Conservation (phyloP, 148 eudicot genomes). For the Linanthus parryae region DNA sequence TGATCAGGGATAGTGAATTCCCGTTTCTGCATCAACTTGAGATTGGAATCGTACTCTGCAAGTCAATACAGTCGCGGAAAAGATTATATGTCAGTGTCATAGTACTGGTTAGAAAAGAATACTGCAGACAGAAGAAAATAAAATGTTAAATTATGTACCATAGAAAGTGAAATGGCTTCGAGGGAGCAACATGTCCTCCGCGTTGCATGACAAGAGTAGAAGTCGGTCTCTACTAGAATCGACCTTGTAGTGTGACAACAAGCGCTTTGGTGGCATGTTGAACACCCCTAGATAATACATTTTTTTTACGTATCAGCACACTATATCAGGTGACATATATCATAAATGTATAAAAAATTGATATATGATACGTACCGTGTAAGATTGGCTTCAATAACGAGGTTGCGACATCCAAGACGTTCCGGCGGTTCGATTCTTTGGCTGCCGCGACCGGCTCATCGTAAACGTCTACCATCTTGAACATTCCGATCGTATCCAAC, state of each 20-base stretch:
- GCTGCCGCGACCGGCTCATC: background rate
- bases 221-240: slow-evolving; percentile 57
- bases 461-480: slow-evolving; percentile 26
- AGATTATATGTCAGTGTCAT: no score
- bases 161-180: slow-evolving; percentile 71
- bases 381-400: slow-evolving; percentile 62
- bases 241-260: slow-evolving; percentile 83
- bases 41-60: slow-evolving; percentile 62
- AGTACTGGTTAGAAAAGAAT: no score
- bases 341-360: no score
- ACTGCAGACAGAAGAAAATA: no score
- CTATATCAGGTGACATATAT: no score
- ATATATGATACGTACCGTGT: slow-evolving; percentile 42
- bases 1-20: slow-evolving; percentile 63
- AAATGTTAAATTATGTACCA: slow-evolving; percentile 32
- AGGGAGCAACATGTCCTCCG: slow-evolving; percentile 93
- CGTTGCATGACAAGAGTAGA: slow-evolving; percentile 76
- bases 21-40: slow-evolving; percentile 54
- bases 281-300: slow-evolving; percentile 60
- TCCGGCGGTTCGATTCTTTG: background rate
- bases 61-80: no score
- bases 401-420: slow-evolving; percentile 53
- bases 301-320: no score
- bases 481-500: slow-evolving; percentile 64
- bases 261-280: slow-evolving; percentile 72